Percentiles rank a stretch among this genome's conserved stretches.
phyloP scores from a whole-genome alignment of 768 basidiomycete species.

The Suillus discolor region DNA sequence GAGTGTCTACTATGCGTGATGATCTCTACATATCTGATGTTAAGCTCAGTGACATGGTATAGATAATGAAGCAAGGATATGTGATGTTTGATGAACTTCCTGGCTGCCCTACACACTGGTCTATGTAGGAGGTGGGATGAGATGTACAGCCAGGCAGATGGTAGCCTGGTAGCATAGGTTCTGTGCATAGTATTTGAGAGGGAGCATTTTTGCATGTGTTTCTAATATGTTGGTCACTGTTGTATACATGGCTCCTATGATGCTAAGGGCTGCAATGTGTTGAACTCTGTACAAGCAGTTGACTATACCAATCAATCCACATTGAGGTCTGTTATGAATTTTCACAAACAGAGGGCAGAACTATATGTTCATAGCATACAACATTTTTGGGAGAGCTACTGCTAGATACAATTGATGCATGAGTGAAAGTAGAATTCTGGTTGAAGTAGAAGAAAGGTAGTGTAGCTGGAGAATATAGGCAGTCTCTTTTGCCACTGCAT shows the following conservation, averaged over 20 bases:
- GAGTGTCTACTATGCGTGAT: background rate
- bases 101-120: background rate
- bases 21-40: background rate
- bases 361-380: constrained; percentile 16
- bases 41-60: background rate
- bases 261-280: background rate
- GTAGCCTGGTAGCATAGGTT: constrained; percentile 4
- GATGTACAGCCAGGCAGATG: background rate
- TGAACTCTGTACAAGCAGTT: background rate
- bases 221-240: constrained; percentile 20
- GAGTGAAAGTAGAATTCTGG: background rate
- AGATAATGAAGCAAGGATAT: background rate
- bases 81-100: background rate
- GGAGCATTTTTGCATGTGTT: constrained; percentile 22
- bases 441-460: background rate
- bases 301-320: background rate
- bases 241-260: constrained; percentile 16
- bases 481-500: background rate
- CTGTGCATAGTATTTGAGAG: too few relatives aligned
- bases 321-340: accelerated
- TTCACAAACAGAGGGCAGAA: background rate
- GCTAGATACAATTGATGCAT: background rate
- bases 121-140: background rate
- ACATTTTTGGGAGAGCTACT: constrained; percentile 15
- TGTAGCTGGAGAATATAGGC: background rate